Evolutionary conservation across 495 filamentous ascomycete genomes (phyloP), one percentile per base, ranked within the genome.

Genomic region (Podospora pseudocomata): DNA sequence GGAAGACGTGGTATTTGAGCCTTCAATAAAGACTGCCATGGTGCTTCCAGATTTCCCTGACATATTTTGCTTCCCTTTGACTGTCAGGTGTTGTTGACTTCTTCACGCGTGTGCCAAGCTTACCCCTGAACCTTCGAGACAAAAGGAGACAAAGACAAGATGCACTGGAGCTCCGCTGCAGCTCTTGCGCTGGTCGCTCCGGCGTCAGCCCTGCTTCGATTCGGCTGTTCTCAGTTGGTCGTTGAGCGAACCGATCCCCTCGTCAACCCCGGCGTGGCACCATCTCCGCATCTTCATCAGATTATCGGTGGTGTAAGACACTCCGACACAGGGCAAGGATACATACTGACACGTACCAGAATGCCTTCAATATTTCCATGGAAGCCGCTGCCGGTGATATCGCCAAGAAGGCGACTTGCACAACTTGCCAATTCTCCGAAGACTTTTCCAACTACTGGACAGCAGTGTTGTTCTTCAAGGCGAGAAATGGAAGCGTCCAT

Each of bases 381-480:
- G 70, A 75, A 32, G 67, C 71, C 1, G 26, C 18, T 19, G 53
- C 58, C 28, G 68, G 73, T 64, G 79, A 83, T 61, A 72, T 75
- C 49, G 68, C 70, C 13, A 60, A 72, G 26, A 60, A 73, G n/a
- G 72, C 74, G 0, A 76, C 72, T 18, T 81, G 76, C 71, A 80
- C 78, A 13, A 77, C 75, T 0, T 79, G 76, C 67, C 76, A 70
- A 23, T 77, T 77, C 49, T 60, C 67, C 19, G 78, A 81, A 26
- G 77, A 81, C 66, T 71, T 78, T 28, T 78, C 73, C 60, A 82
- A 82, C 72, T 82, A 82, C 70, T 82, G 81, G 81, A 81, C 80
- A 7, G 80, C 80, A 5, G 72, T 73, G 13, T 64, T 81, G 54
- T 80, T 78, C 70, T 81, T 81, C 70, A 68, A 70, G 3, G 76